Percentiles rank a stretch among this genome's conserved stretches.
Evolutionary conservation across 148 eudicot species (phyloP).

Genomic region (Cornus florida): DNA sequence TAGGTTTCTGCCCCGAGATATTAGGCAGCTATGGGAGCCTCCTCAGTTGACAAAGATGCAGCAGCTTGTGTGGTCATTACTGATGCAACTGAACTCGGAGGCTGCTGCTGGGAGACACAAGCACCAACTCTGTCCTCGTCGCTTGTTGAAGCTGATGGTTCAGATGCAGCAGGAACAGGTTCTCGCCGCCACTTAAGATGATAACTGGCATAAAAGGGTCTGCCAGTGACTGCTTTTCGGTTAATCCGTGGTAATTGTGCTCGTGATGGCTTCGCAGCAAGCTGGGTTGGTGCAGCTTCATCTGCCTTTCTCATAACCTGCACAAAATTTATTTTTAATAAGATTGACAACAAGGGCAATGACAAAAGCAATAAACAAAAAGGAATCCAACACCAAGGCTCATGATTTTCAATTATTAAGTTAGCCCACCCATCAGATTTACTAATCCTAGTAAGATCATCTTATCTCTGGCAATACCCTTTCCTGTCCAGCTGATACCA

Average conservation of each 20-base stretch:
- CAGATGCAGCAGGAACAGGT: constrained; percentile 4
- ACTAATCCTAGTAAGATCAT: no score
- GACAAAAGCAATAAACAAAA: neutral
- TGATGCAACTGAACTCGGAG: neutral
- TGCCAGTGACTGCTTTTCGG: neutral
- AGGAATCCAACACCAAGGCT: neutral
- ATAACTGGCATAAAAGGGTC: constrained; percentile 11
- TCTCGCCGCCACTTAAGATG: constrained; percentile 29
- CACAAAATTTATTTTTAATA: neutral
- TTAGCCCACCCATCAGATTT: no score
- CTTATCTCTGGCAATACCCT: no score
- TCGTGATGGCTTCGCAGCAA: constrained; percentile 14
- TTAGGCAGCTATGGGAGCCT: neutral
- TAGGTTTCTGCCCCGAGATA: neutral
- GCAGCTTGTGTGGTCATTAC: neutral
- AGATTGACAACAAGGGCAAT: neutral
- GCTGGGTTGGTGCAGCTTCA: constrained; percentile 13
- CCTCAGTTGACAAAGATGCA: neutral
- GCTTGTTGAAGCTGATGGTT: constrained; percentile 8
- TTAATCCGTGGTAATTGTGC: neutral
- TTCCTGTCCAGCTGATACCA: no score
- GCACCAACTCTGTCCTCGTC: neutral
- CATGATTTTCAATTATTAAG: neutral
- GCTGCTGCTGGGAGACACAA: neutral
- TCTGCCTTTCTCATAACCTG: constrained; percentile 35